A percentile compares a stretch with the other conserved stretches of the same genome.
phyloP scores from a whole-genome alignment of 768 basidiomycete genomes.

The Auricularia sp. region DNA sequence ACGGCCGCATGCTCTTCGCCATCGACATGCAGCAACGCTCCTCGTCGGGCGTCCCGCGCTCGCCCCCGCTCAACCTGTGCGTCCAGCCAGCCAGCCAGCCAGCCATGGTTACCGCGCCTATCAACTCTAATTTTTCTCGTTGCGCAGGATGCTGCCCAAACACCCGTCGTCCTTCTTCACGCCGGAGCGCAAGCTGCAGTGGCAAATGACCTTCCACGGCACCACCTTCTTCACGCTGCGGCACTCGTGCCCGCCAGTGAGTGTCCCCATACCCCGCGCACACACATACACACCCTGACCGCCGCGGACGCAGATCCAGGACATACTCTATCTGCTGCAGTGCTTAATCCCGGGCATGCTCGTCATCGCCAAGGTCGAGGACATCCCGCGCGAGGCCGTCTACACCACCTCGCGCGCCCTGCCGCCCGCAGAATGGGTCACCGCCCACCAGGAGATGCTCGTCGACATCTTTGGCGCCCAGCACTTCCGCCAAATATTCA shows the following conservation, averaged over 20 bases:
- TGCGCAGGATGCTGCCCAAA: slow-evolving; percentile 38
- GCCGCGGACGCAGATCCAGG: slow-evolving; percentile 14
- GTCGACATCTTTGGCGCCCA: slow-evolving; percentile 63
- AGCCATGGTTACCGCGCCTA: not conserved
- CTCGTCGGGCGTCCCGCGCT: slow-evolving; percentile 62
- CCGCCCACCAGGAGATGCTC: slow-evolving; percentile 54
- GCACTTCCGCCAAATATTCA: slow-evolving; percentile 63
- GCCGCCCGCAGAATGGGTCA: slow-evolving; percentile 70
- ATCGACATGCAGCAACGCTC: slow-evolving; percentile 75
- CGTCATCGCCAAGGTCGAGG: slow-evolving; percentile 61
- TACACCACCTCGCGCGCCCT: slow-evolving; percentile 70
- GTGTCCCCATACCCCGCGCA: not conserved
- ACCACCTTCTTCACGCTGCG: not conserved
- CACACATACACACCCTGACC: not conserved
- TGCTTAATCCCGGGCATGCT: slow-evolving; percentile 66
- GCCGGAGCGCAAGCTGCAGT: slow-evolving; percentile 73
- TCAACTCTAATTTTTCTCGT: not conserved
- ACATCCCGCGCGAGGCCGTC: slow-evolving; percentile 49
- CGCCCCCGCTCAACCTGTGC: slow-evolving; percentile 66
- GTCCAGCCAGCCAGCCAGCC: slow-evolving; percentile 43
- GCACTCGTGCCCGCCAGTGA: not conserved
- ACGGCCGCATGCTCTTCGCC: slow-evolving; percentile 71
- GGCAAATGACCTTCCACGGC: slow-evolving; percentile 70
- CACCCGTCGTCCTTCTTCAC: slow-evolving; percentile 81
- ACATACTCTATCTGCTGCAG: slow-evolving; percentile 58